A percentile compares a stretch with the other conserved stretches of the same genome.
These are phyloP conservation scores for Pelargonium myrrhifolium DNA, from an alignment of 441 rosid genomes.

Conservation along the genomic window DNA sequence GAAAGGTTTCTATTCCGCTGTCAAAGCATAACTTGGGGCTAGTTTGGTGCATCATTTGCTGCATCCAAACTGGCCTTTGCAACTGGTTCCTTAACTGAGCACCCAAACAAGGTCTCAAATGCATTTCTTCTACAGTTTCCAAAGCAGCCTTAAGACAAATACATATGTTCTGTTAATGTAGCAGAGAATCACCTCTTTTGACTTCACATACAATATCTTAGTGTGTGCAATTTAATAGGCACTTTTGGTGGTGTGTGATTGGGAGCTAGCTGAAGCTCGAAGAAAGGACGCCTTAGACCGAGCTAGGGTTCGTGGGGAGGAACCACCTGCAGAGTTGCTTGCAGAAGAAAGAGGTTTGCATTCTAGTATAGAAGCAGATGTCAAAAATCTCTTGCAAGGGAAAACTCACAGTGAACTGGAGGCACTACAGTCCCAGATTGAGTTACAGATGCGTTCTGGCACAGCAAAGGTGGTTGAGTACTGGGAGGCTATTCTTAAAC, in stretches of 20 bases:
- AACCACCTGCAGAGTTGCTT: slow-evolving; percentile 84
- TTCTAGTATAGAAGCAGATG: slow-evolving; percentile 77
- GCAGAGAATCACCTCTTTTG: background rate
- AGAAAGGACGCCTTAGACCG: slow-evolving; percentile 83
- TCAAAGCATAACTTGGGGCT: too few relatives aligned
- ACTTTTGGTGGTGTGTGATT: slow-evolving; percentile 74
- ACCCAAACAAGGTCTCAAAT: background rate
- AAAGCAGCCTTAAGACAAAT: background rate
- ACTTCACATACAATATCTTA: slow-evolving; percentile 6
- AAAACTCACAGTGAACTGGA: slow-evolving; percentile 66
- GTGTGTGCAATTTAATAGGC: slow-evolving; percentile 43
- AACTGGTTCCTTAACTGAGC: too few relatives aligned
- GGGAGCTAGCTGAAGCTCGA: slow-evolving; percentile 92
- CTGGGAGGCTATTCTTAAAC: slow-evolving; percentile 90
- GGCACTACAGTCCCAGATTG: slow-evolving; percentile 54
- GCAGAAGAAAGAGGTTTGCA: slow-evolving; percentile 92
- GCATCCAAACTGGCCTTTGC: too few relatives aligned
- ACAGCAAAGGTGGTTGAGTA: slow-evolving; percentile 90
- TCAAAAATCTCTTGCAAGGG: slow-evolving; percentile 64
- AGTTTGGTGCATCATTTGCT: too few relatives aligned
- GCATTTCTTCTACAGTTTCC: background rate
- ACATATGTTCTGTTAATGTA: background rate
- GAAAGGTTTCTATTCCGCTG: too few relatives aligned
- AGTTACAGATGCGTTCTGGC: slow-evolving; percentile 77
- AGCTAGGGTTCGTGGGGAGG: slow-evolving; percentile 89